Conservation (phyloP, 1,284 basidiomycete species). For the Marasmius fiardii region DNA sequence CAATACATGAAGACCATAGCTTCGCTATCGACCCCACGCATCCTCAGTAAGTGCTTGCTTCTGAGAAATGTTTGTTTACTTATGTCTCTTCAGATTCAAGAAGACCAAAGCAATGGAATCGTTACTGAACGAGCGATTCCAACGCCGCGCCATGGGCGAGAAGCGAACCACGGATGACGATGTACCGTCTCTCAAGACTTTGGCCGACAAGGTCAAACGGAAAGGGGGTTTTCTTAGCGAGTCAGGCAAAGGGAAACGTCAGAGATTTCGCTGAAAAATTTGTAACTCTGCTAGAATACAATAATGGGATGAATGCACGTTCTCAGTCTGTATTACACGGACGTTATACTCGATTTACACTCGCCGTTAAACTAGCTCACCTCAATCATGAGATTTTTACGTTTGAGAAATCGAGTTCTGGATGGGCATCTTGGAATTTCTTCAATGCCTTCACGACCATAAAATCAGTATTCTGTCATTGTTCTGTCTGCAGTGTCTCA, state of each 20-base stretch:
- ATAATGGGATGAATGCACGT: background rate
- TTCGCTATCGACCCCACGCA: slow-evolving; percentile 97
- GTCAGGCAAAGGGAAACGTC: slow-evolving; percentile 49
- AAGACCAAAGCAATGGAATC: slow-evolving; percentile 87
- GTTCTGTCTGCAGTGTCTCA: slow-evolving; percentile 25
- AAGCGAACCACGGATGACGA: slow-evolving; percentile 16
- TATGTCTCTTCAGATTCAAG: slow-evolving; percentile 61
- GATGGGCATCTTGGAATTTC: slow-evolving; percentile 88
- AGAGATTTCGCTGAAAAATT: slow-evolving; percentile 35
- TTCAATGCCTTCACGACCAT: slow-evolving; percentile 61
- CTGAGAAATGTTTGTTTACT: slow-evolving; percentile 9
- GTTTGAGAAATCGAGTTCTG: slow-evolving; percentile 94
- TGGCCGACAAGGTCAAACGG: slow-evolving; percentile 80
- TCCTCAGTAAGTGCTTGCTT: slow-evolving; percentile 66
- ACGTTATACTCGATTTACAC: background rate
- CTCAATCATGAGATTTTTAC: slow-evolving; percentile 72
- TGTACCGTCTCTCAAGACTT: slow-evolving; percentile 28
- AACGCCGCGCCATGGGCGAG: slow-evolving; percentile 30
- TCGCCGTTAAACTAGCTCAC: slow-evolving; percentile 3
- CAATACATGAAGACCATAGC: slow-evolving; percentile 84
- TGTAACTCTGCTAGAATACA: background rate
- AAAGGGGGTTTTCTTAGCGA: slow-evolving; percentile 45
- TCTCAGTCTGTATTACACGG: background rate
- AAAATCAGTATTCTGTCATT: slow-evolving; percentile 9
- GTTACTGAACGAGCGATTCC: slow-evolving; percentile 70